Evolutionary conservation across 2,329 filamentous ascomycete species (phyloP).

Genomic region (Sphaceloma murrayae): DNA sequence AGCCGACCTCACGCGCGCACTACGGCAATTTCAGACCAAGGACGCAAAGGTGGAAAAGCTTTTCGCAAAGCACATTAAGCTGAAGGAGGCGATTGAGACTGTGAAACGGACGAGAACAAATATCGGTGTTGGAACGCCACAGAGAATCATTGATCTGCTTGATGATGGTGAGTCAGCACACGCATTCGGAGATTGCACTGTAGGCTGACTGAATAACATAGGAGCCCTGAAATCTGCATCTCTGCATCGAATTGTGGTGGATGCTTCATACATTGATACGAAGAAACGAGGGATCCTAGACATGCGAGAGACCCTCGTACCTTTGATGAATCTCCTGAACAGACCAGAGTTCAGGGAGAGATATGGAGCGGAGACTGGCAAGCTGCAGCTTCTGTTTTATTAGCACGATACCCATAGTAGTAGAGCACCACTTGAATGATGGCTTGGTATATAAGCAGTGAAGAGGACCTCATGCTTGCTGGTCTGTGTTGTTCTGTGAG

Average conservation of each 20-base stretch:
- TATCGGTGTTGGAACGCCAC: conserved; percentile 83
- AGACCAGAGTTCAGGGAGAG: conserved; percentile 60
- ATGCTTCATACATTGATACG: conserved; percentile 85
- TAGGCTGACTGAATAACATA: conserved; percentile 25
- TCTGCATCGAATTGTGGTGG: conserved; percentile 72
- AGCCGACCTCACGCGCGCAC: conserved; percentile 67
- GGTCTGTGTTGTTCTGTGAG: no score
- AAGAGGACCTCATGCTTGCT: no score
- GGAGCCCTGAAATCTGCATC: conserved; percentile 61
- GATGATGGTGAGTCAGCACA: conserved; percentile 54
- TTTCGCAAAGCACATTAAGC: conserved; percentile 97
- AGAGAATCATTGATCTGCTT: conserved; percentile 69
- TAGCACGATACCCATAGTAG: conserved; percentile 28
- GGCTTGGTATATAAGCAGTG: no score
- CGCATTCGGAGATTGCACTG: neutral
- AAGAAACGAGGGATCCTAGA: conserved; percentile 92
- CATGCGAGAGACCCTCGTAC: conserved; percentile 85
- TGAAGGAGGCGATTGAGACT: conserved; percentile 73
- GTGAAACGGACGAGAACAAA: conserved; percentile 61
- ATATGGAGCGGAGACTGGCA: conserved; percentile 48
- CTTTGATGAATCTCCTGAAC: conserved; percentile 65
- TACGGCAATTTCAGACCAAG: conserved; percentile 72
- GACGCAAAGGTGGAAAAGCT: conserved; percentile 74
- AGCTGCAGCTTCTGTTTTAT: conserved; percentile 54
- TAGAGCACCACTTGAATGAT: no score